Conservation (phyloP, 2,329 filamentous ascomycete genomes). For the Zalaria sp. region DNA sequence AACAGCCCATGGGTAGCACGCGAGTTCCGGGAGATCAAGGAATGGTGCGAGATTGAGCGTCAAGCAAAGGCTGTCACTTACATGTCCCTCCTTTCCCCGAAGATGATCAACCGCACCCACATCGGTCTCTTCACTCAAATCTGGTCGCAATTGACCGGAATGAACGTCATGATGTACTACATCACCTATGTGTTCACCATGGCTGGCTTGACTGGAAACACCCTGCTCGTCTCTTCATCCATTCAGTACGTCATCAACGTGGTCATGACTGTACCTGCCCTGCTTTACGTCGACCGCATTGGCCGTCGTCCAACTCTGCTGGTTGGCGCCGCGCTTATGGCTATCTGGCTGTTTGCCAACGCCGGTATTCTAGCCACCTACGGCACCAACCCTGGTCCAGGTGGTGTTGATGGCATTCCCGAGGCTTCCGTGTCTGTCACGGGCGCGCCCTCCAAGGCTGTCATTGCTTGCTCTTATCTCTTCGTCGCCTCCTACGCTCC, state of each 20-base stretch:
- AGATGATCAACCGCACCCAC: conserved; percentile 60
- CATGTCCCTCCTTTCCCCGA: conserved; percentile 55
- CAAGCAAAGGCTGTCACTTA: conserved; percentile 56
- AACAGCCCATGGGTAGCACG: conserved; percentile 42
- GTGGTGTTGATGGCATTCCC: conserved; percentile 24
- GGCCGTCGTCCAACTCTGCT: conserved; percentile 57
- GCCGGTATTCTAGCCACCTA: conserved; percentile 48
- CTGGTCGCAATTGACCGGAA: conserved; percentile 62
- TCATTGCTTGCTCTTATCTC: conserved; percentile 58
- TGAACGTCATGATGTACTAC: conserved; percentile 51
- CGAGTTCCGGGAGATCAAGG: conserved; percentile 60
- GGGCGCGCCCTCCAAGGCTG: conserved; percentile 27
- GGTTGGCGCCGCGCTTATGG: conserved; percentile 52
- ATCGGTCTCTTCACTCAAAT: conserved; percentile 62
- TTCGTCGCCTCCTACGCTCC: conserved; percentile 57
- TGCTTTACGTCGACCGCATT: conserved; percentile 62
- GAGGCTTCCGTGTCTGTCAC: conserved; percentile 26
- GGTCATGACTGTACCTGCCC: conserved; percentile 59
- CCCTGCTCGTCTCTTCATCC: conserved; percentile 48
- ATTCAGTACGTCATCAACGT: conserved; percentile 74
- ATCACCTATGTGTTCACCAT: conserved; percentile 53
- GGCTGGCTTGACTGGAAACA: conserved; percentile 44
- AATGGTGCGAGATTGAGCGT: conserved; percentile 56
- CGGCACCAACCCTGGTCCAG: conserved; percentile 27
- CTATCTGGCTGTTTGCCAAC: conserved; percentile 46